phyloP scores from a whole-genome alignment of 2,329 filamentous ascomycete species.

The Stachybotrys elegans region DNA sequence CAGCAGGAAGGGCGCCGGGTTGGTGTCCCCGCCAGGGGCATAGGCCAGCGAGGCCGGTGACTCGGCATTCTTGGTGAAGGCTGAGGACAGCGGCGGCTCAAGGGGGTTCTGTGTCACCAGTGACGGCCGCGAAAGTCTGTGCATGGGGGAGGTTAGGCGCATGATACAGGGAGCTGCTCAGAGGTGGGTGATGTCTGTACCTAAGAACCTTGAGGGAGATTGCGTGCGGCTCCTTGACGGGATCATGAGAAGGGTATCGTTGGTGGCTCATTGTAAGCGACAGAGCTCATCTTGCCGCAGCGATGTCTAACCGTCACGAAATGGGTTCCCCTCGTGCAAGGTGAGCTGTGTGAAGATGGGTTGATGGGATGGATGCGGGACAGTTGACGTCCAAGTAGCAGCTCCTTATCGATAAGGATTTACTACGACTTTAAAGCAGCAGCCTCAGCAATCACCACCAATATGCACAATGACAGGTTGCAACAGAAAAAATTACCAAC shows the following conservation, averaged over 20 bases:
- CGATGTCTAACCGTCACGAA: no score
- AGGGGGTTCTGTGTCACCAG: constrained; percentile 67
- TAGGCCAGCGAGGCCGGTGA: constrained; percentile 70
- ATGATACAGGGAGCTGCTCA: background rate
- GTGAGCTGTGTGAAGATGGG: no score
- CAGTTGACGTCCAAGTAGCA: no score
- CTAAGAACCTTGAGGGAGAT: constrained; percentile 73
- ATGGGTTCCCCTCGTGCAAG: no score
- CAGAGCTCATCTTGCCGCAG: constrained; percentile 1
- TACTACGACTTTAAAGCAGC: no score
- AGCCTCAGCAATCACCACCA: no score
- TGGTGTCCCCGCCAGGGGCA: constrained; percentile 37
- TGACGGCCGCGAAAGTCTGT: constrained; percentile 75
- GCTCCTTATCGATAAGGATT: no score
- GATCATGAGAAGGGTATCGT: constrained; percentile 51
- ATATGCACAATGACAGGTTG: no score
- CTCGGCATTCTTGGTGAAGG: constrained; percentile 31
- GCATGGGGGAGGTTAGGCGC: background rate
- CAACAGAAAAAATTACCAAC: no score
- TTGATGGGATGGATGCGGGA: no score
- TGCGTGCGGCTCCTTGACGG: constrained; percentile 69
- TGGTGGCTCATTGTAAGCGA: constrained; percentile 49
- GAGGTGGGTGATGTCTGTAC: constrained; percentile 30
- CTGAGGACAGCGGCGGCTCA: constrained; percentile 39
- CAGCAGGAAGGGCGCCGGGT: constrained; percentile 52